A percentile compares a stretch with the other conserved stretches of the same genome.
Conservation (phyloP, 768 basidiomycete species). For the Phanerodontia chrysosporium region DNA sequence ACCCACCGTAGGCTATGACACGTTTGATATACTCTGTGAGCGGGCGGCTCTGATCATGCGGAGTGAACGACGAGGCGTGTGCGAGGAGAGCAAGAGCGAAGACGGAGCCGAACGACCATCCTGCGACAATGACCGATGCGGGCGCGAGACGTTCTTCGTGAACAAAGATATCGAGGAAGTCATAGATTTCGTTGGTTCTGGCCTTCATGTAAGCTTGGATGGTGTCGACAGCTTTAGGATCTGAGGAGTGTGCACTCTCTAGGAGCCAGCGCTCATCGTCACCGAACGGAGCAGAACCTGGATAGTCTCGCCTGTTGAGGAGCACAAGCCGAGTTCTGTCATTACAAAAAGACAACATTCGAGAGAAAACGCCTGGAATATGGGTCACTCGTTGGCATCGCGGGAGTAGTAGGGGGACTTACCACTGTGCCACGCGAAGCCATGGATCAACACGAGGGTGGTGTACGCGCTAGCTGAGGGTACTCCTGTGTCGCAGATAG, state of each 20-base stretch:
- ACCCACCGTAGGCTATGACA: no score
- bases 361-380: background rate
- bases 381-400: background rate
- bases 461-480: background rate
- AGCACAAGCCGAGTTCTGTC: constrained; percentile 1
- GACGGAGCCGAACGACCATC: constrained; percentile 5
- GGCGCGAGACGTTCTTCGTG: background rate
- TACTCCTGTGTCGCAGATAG: no score
- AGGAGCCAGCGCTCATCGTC: background rate
- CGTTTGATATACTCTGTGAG: no score
- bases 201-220: background rate
- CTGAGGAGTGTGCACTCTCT: background rate
- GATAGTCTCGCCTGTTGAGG: constrained; percentile 10
- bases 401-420: background rate
- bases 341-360: background rate
- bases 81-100: constrained; percentile 7
- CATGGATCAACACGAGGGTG: constrained; percentile 9
- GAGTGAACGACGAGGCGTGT: background rate
- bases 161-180: background rate
- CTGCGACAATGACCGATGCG: background rate
- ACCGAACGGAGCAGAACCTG: background rate
- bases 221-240: background rate
- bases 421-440: constrained; percentile 7
- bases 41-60: background rate
- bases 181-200: background rate